Base-by-base conservation (phyloP, 257 asterid genomes). In the Nicotiana obtusifolia region DNA sequence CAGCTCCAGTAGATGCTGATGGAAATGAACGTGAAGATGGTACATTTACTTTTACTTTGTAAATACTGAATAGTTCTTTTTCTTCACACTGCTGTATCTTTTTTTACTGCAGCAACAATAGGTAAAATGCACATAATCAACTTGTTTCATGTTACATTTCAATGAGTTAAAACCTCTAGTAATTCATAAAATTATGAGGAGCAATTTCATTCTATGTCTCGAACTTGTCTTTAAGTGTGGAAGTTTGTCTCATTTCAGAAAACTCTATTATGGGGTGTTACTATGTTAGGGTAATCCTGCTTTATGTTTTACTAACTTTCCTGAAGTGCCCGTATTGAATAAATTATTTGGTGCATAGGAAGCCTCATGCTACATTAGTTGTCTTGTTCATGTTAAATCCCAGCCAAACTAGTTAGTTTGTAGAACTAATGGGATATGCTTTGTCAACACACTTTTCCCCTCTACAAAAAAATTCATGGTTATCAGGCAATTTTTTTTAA, bases 11-110 rank as follows among this genome's bases (percentile, higher is more conserved):
- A 61, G 97, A 93, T 86, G 83, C 87, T 53, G 92, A 93, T 28
- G 97, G 98, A 85, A 90, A 92, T 59, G 96, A 92, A 86, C 96
- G 87, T 2, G 97, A 95, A 88, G 95, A 95, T 84, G 98, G 99
- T 95, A 90, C 83, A 11, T 65, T 35, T 79, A 76, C 49, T 26
- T 57, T 60, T 64, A 76, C 44, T 73, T 80, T 22, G 35, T 22
- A 5, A 14, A 47, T 2, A 13, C 2, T 5, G 3, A 49, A 24
- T 49, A 24, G 16, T 49, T 14, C 15, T 24, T 47, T 73, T 47
- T 75, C 44, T 75, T 49, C 62, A 2, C 44, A 24, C 62, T 75
- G 62, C 24, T 75, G 37, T 24, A 73, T 15, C 37, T 15, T 9
- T 44, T 75, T 56, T 49, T 20, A 15, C 41, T 75, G 62, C 62